Percentiles rank a stretch among this genome's conserved stretches.
phyloP scores from a whole-genome alignment of 768 basidiomycete genomes.

The Cytidiella melzeri region DNA sequence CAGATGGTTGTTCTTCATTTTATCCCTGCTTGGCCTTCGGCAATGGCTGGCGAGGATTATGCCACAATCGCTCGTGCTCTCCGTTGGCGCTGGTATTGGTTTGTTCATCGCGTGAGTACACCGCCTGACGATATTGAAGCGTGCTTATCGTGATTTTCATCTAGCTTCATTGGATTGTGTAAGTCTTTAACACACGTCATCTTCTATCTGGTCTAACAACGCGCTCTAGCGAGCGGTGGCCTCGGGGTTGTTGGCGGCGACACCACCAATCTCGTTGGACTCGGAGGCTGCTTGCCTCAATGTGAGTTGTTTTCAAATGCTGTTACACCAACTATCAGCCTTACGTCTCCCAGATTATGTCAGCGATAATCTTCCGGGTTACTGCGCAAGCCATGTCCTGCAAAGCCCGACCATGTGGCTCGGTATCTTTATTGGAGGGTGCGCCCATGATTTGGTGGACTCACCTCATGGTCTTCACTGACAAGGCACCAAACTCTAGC shows the following conservation, averaged over 20 bases:
- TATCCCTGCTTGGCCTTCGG: conserved; percentile 78
- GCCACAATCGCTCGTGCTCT: conserved; percentile 80
- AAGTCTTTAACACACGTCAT: conserved; percentile 13
- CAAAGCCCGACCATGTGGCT: conserved; percentile 80
- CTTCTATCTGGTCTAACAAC: neutral
- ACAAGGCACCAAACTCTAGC: conserved; percentile 26
- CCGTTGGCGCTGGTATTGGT: conserved; percentile 84
- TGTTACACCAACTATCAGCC: neutral
- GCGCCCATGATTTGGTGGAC: conserved; percentile 17
- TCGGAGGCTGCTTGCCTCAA: conserved; percentile 67
- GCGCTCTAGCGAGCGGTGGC: conserved; percentile 50
- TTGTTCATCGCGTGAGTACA: conserved; percentile 72
- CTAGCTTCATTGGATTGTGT: conserved; percentile 73
- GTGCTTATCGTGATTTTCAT: conserved; percentile 5
- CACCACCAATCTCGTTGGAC: conserved; percentile 59
- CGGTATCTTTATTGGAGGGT: conserved; percentile 84
- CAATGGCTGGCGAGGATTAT: conserved; percentile 88
- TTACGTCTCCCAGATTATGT: conserved; percentile 33
- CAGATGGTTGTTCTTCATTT: conserved; percentile 76
- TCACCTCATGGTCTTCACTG: neutral
- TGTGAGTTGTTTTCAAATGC: conserved; percentile 21
- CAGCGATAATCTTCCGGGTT: conserved; percentile 40
- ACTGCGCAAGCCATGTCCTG: conserved; percentile 59
- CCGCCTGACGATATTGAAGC: conserved; percentile 6
- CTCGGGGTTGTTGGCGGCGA: conserved; percentile 74